Evolutionary conservation across 1,139 yeast species (phyloP).

Genomic region (Saccharomyces hybrid): DNA sequence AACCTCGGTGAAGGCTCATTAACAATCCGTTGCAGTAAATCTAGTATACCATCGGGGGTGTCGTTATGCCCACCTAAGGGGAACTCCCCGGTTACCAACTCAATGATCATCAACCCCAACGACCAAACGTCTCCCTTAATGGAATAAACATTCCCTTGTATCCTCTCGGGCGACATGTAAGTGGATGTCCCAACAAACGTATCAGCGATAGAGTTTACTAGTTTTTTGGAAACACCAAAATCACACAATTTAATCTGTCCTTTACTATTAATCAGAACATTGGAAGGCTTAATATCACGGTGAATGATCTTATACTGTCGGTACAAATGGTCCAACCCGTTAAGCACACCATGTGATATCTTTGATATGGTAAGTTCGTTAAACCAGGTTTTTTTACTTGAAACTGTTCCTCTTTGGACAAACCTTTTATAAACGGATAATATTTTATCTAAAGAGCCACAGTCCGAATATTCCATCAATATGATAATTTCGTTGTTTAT

Average conservation of each 20-base stretch:
- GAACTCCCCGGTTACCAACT: conserved; percentile 73
- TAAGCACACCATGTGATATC: conserved; percentile 67
- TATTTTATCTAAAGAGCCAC: conserved; percentile 84
- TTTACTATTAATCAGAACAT: conserved; percentile 67
- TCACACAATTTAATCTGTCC: conserved; percentile 85
- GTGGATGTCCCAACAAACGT: conserved; percentile 97
- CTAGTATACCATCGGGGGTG: conserved; percentile 85
- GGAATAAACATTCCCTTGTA: conserved; percentile 88
- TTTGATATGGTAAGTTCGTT: conserved; percentile 67
- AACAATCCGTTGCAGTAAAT: conserved; percentile 82
- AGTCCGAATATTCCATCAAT: conserved; percentile 94
- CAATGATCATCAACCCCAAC: conserved; percentile 80
- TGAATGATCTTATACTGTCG: conserved; percentile 81
- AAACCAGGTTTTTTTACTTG: conserved; percentile 39
- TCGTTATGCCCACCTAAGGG: conserved; percentile 48
- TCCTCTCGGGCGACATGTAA: conserved; percentile 96
- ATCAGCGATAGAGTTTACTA: conserved; percentile 88
- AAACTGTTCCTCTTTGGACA: conserved; percentile 11
- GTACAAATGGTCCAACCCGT: conserved; percentile 77
- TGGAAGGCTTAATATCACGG: conserved; percentile 88
- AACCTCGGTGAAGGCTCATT: conserved; percentile 85
- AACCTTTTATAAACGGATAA: conserved; percentile 35
- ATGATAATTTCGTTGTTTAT: conserved; percentile 42
- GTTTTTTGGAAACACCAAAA: conserved; percentile 88
- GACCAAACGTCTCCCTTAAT: conserved; percentile 97